Percentiles rank a stretch among this genome's conserved stretches.
phyloP scores from a whole-genome alignment of 139 green algal species.

The Chlamydomonas applanata region DNA sequence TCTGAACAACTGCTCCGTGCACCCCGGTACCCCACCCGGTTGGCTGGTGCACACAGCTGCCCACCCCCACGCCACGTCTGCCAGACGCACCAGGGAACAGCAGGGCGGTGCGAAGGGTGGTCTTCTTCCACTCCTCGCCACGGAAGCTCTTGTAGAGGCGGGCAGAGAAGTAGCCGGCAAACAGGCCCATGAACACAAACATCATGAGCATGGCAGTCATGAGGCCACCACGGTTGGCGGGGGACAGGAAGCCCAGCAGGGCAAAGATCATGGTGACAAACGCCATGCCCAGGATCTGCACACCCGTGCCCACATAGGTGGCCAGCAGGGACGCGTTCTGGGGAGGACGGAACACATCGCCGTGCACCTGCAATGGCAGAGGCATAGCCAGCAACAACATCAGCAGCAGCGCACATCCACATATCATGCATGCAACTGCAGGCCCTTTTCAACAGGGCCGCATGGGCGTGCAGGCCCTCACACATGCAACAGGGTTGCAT shows the following conservation, averaged over 20 bases:
- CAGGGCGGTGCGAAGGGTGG: constrained; percentile 89
- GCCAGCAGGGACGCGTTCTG: constrained; percentile 68
- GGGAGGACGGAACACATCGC: constrained; percentile 96
- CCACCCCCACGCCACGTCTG: too few relatives aligned
- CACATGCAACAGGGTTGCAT: neutral
- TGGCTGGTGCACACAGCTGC: too few relatives aligned
- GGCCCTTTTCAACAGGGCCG: neutral
- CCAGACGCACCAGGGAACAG: constrained; percentile 82
- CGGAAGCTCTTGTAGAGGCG: constrained; percentile 90
- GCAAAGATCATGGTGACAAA: constrained; percentile 96
- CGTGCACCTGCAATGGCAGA: constrained; percentile 72
- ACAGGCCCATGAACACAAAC: constrained; percentile 96
- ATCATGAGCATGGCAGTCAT: constrained; percentile 96
- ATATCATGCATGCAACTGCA: too few relatives aligned
- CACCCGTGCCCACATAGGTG: constrained; percentile 89
- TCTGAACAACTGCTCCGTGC: neutral
- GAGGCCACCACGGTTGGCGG: constrained; percentile 95
- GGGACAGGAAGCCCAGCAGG: constrained; percentile 94
- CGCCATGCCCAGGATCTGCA: constrained; percentile 93
- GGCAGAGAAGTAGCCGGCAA: constrained; percentile 91
- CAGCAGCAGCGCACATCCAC: too few relatives aligned
- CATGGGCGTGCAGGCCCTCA: too few relatives aligned
- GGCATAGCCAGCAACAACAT: too few relatives aligned
- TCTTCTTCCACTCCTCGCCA: constrained; percentile 89
- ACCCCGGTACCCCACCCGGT: neutral